Base-by-base conservation (phyloP, 2,329 filamentous ascomycete genomes). In the Juglanconis juglandina region DNA sequence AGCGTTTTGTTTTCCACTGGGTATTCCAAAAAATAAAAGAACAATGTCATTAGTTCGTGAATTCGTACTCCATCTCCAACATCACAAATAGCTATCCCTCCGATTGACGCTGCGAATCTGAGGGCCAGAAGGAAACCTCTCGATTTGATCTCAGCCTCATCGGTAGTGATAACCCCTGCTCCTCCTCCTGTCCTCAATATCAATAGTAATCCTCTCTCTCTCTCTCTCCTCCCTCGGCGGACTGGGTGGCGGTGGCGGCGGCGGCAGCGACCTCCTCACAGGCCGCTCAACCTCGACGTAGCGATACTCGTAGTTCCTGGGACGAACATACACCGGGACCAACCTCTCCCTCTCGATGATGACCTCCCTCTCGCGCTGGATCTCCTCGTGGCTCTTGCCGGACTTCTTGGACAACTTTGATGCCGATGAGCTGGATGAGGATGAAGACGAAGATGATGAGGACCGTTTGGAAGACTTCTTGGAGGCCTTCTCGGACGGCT, bases 271-370 rank as follows among this genome's bases (percentile, higher is more conserved):
- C 30, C 76, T 71, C 54, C 77, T 72, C n/a, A 34, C 35, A 41
- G 53, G 52, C 14, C 32, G 44, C 33, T 80, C 76, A 0, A 77
- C 79, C 60, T 84, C 80, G 53, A 84, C 75, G 65, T 84, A 83
- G 6, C 82, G 79, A 66, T 75, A 84, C 35, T 82, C 81, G 63
- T 77, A 78, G 62, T 76, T 71, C 13, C 69, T 70, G 0, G 74
- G 76, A 48, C 74, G 68, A 24, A 24, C 24, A 9, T 73, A 73
- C 7, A 77, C 69, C 41, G 77, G 79, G 14, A 82, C 72, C 52
- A 79, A 65, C 55, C 75, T 74, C 67, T 85, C 82, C 33, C 81
- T 76, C 71, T 84, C 81, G 62, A 84, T 76, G 67, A 80, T 75
- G 53, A 82, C 74, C 68, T 84, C 81, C 39, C 72, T 72, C 50